A percentile compares a stretch with the other conserved stretches of the same genome.
Conservation (phyloP, 352 stramenopile genomes). For the Phytophthora ramorum region DNA sequence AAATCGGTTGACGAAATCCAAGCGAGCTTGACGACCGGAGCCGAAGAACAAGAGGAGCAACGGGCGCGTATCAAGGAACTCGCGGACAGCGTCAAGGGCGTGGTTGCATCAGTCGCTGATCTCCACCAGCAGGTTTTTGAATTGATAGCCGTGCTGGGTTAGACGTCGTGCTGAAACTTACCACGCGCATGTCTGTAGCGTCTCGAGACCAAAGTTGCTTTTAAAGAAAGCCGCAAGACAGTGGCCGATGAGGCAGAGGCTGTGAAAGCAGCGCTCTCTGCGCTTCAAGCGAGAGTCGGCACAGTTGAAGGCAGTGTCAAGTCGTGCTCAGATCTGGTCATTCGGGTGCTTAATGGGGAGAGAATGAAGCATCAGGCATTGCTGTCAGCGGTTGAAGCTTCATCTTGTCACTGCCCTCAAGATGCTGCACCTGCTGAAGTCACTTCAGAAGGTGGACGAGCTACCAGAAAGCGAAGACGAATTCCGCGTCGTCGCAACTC, state of each 20-base stretch:
- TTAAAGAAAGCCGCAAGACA: conserved; percentile 19
- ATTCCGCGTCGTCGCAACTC: not conserved
- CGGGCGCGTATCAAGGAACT: conserved; percentile 12
- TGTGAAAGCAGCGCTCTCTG: conserved; percentile 28
- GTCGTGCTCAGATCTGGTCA: conserved; percentile 26
- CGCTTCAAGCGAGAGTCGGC: conserved; percentile 27
- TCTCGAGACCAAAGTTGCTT: conserved; percentile 14
- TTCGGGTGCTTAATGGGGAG: conserved; percentile 14
- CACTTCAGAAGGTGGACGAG: not conserved
- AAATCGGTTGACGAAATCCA: conserved; percentile 30
- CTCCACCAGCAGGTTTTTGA: conserved; percentile 41
- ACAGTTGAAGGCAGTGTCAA: conserved; percentile 34
- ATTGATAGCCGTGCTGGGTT: conserved; percentile 1
- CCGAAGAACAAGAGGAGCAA: conserved; percentile 19
- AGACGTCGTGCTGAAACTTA: conserved; percentile 16
- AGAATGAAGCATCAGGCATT: conserved; percentile 27
- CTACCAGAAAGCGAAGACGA: conserved; percentile 26
- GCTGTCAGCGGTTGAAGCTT: conserved; percentile 26
- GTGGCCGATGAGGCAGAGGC: conserved; percentile 16
- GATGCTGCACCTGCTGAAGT: not conserved
- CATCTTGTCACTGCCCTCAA: conserved; percentile 30
- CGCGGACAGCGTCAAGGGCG: conserved; percentile 16
- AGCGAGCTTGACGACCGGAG: conserved; percentile 8
- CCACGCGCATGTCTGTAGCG: conserved; percentile 18
- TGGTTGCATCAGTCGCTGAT: conserved; percentile 29